Evolutionary conservation across 345 rosid genomes (phyloP).

Genomic region (Arabidopsis arenosa): DNA sequence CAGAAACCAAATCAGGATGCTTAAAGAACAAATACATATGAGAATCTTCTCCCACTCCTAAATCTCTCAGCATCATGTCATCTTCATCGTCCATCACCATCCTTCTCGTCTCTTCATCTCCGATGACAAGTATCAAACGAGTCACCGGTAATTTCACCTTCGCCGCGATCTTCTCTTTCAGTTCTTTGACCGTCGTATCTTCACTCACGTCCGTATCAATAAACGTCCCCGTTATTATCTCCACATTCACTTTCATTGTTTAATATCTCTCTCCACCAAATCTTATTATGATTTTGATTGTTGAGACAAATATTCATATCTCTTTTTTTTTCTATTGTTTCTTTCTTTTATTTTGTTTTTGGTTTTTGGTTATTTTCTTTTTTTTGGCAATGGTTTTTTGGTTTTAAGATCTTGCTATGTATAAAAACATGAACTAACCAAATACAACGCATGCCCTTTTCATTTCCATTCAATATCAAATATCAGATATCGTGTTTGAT

Average conservation of each 20-base stretch:
- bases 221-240: slow-evolving; percentile 69
- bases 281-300: slow-evolving; percentile 16
- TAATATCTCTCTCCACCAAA: slow-evolving; percentile 17
- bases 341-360: neutral
- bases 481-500: slow-evolving; percentile 3
- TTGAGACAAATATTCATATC: slow-evolving; percentile 11
- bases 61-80: slow-evolving; percentile 48
- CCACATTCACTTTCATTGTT: slow-evolving; percentile 70
- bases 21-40: slow-evolving; percentile 70
- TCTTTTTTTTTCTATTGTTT: neutral
- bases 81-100: slow-evolving; percentile 45
- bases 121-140: slow-evolving; percentile 60
- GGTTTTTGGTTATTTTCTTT: too few species aligned
- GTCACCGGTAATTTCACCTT: slow-evolving; percentile 54
- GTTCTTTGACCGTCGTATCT: slow-evolving; percentile 59
- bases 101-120: slow-evolving; percentile 31
- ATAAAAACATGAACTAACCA: slow-evolving; percentile 41
- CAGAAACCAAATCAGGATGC: slow-evolving; percentile 38
- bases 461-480: slow-evolving; percentile 20
- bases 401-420: slow-evolving; percentile 31
- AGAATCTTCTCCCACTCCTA: slow-evolving; percentile 60
- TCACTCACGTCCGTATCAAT: slow-evolving; percentile 55
- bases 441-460: slow-evolving; percentile 38
- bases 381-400: slow-evolving; percentile 13
- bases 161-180: slow-evolving; percentile 59